Evolutionary conservation across 176 grass and related monocot genomes (phyloP), one percentile per base, ranked within the genome.

Genomic region (Oryza glaberrima): DNA sequence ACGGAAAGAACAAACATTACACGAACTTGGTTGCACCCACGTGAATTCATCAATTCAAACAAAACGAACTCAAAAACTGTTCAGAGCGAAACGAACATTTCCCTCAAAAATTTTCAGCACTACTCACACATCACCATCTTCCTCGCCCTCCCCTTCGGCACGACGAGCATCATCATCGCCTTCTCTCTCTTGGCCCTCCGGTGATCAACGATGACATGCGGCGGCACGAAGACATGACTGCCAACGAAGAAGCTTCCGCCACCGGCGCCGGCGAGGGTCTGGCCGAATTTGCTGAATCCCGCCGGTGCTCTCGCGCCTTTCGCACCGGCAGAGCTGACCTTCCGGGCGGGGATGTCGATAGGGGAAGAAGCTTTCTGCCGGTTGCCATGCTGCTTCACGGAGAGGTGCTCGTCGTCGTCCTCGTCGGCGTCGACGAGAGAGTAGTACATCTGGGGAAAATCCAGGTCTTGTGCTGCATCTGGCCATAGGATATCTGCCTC

Each of bases 401-500:
- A 45, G 8, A 1, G 34, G 19, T 65, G 56, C 44, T 14, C n/a
- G 26, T 69, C 20, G 15, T 30, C 46, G 17, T 3, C 16, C 0
- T 23, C 22, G 69, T 5, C 46, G 51, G 9, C 14, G 49, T 48
- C 45, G 45, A 23, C 13, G 13, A 45, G 45, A 36, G 25, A 67
- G 56, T 35, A 60, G 46, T 15, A 46, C 56, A 54, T 16, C 32
- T 25, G 56, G 36, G 72, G 9, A 15, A 44, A 7, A 44, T 82
- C 56, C 14, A 11, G 25, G 20, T 68, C 36, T 38, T 78, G 34
- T 67, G 79, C 47, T 22, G 75, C 80, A 10, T 87, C 75, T 9
- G 88, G 88, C 84, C 84, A 87, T 14, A 87, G 68, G 75, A 90
- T 79, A 2, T 90, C 88, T 38, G 83, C 83, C 82, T 86, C 83